Evolutionary conservation across 164 flowering plant genomes (phyloP).

Genomic region (Amborella trichopoda): DNA sequence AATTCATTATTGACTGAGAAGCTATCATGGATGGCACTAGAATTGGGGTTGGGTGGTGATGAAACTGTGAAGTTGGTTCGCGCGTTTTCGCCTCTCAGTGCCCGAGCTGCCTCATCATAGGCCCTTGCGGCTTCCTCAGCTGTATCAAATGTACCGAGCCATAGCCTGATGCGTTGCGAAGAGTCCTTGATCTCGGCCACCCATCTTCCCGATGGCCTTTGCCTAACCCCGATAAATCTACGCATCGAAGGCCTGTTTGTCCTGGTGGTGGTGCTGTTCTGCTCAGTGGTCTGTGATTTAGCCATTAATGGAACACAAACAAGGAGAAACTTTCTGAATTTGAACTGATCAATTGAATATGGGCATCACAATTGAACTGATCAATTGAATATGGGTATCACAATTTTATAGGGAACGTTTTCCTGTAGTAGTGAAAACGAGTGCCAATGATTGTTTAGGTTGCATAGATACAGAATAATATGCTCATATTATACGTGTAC

Average conservation of each 20-base stretch:
- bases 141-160: conserved; percentile 70
- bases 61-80: conserved; percentile 42
- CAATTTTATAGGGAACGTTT: not conserved
- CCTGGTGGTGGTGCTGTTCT: conserved; percentile 2
- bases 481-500: too few relatives aligned
- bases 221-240: conserved; percentile 56
- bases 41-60: conserved; percentile 1
- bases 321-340: not conserved
- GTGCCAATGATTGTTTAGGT: conserved; percentile 3
- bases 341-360: too few relatives aligned
- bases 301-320: conserved; percentile 4
- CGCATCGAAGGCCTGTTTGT: conserved; percentile 16
- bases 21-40: conserved; percentile 1
- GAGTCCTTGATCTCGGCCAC: conserved; percentile 84
- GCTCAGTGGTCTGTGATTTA: conserved; percentile 2
- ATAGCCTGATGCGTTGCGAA: conserved; percentile 48
- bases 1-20: conserved; percentile 4
- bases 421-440: not conserved
- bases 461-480: conserved; percentile 2
- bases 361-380: too few relatives aligned
- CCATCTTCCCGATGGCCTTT: conserved; percentile 77
- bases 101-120: conserved; percentile 70
- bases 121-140: conserved; percentile 74
- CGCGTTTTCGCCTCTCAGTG: conserved; percentile 65
- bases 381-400: not conserved